These are phyloP conservation scores for Murraya paniculata DNA, from an alignment of 345 rosid genomes.

Conservation along the genomic window DNA sequence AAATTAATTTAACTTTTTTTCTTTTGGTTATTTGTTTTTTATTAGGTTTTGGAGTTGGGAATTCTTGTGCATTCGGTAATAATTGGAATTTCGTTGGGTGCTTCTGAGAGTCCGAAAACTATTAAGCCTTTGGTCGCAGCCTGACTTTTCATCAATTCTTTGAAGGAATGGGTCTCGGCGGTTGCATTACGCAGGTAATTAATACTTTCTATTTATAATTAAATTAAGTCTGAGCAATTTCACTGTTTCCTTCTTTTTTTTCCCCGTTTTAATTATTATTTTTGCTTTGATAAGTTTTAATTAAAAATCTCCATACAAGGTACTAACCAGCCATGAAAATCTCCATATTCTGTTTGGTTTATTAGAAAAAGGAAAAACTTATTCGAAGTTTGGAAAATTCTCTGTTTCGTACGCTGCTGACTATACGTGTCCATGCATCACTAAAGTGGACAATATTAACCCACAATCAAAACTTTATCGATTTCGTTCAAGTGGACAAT, in stretches of 20 bases:
- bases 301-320: too few species aligned
- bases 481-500: too few species aligned
- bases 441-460: too few species aligned
- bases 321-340: too few species aligned
- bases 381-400: too few species aligned
- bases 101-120: conserved; percentile 47
- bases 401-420: too few species aligned
- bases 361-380: too few species aligned
- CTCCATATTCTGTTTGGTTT: too few species aligned
- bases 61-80: conserved; percentile 69
- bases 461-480: too few species aligned
- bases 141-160: conserved; percentile 72
- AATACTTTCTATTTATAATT: not conserved
- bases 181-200: conserved; percentile 56
- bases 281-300: not conserved
- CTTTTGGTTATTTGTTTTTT: not conserved
- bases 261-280: not conserved
- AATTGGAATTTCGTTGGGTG: conserved; percentile 64
- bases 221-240: not conserved
- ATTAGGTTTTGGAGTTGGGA: conserved; percentile 65
- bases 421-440: too few species aligned
- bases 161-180: conserved; percentile 80
- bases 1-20: not conserved
- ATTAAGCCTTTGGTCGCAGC: conserved; percentile 59
- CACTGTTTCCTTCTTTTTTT: not conserved